Evolutionary conservation across 192 early-diverging fungal species (phyloP).

Genomic region (Allomyces arbusculus): DNA sequence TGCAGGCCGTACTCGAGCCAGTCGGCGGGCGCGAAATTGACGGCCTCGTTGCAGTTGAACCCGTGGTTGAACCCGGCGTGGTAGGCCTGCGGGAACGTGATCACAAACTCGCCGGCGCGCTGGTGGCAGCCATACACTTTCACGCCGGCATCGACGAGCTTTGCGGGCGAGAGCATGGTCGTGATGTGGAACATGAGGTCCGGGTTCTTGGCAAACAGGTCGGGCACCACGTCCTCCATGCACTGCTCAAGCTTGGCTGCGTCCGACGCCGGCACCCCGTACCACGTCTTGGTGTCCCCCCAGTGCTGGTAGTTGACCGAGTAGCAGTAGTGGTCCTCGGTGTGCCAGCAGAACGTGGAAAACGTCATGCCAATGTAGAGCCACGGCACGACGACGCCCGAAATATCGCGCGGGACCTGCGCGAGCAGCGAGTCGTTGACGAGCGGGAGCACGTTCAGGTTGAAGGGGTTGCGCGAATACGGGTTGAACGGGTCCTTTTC

Average conservation of each 20-base stretch:
- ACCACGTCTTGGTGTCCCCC: slow-evolving; percentile 98
- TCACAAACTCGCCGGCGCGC: slow-evolving; percentile 75
- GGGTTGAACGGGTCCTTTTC: slow-evolving; percentile 40
- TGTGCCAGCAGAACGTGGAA: slow-evolving; percentile 94
- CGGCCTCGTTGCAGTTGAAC: slow-evolving; percentile 36
- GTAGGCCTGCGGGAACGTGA: slow-evolving; percentile 87
- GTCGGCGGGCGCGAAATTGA: slow-evolving; percentile 86
- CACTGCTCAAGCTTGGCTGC: slow-evolving; percentile 65
- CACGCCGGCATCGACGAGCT: slow-evolving; percentile 50
- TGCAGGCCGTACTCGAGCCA: slow-evolving; percentile 66
- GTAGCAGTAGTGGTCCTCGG: slow-evolving; percentile 92
- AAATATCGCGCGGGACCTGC: slow-evolving; percentile 78
- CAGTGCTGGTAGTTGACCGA: slow-evolving; percentile 91
- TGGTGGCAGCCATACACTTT: slow-evolving; percentile 63
- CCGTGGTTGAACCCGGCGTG: slow-evolving; percentile 97
- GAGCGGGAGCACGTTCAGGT: slow-evolving; percentile 70
- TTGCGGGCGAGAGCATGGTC: slow-evolving; percentile 67
- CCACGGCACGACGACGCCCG: slow-evolving; percentile 96
- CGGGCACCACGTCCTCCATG: slow-evolving; percentile 58
- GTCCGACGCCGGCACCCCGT: slow-evolving; percentile 66
- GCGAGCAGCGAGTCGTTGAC: slow-evolving; percentile 63
- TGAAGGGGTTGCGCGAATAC: slow-evolving; percentile 59
- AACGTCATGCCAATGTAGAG: slow-evolving; percentile 91
- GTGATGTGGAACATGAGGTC: slow-evolving; percentile 86
- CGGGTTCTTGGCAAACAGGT: slow-evolving; percentile 74